phyloP scores from a whole-genome alignment of 768 basidiomycete species.

The Dendrothele bispora region DNA sequence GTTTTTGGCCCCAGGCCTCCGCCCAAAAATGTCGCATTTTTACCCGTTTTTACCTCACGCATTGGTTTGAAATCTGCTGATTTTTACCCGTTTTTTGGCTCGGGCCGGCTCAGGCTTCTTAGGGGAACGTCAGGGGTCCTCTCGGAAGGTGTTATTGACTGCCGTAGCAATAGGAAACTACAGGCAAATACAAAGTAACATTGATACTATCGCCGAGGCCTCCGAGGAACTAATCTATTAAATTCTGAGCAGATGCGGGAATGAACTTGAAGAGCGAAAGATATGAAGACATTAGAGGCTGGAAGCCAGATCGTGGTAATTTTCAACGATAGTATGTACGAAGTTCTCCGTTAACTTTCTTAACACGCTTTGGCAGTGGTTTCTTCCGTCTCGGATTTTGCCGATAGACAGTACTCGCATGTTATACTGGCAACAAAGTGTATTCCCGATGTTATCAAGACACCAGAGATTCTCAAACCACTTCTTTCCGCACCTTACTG shows the following conservation, averaged over 20 bases:
- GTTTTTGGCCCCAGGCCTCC: too few relatives aligned
- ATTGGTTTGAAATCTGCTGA: too few relatives aligned
- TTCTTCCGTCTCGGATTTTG: slow-evolving; percentile 7
- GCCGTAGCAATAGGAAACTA: too few relatives aligned
- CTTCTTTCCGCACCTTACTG: background rate
- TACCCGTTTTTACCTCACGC: too few relatives aligned
- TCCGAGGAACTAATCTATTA: too few relatives aligned
- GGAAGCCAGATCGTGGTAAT: slow-evolving; percentile 11
- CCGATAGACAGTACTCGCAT: slow-evolving; percentile 8
- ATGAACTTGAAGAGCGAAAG: slow-evolving; percentile 6
- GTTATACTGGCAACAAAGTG: slow-evolving; percentile 8
- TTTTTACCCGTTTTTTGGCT: too few relatives aligned
- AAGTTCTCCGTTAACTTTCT: background rate
- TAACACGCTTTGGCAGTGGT: background rate
- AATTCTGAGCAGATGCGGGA: slow-evolving; percentile 2
- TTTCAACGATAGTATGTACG: background rate
- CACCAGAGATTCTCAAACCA: slow-evolving; percentile 8
- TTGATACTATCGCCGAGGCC: too few relatives aligned
- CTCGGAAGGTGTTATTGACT: too few relatives aligned
- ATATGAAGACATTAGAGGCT: slow-evolving; percentile 6
- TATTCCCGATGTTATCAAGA: slow-evolving; percentile 7
- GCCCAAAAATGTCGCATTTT: too few relatives aligned
- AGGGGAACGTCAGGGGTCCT: too few relatives aligned
- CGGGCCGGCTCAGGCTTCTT: too few relatives aligned
- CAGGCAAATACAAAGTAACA: too few relatives aligned